These are phyloP conservation scores for Sporothrix mexicana DNA, from an alignment of 2,329 filamentous ascomycete species.

Conservation along the genomic window DNA sequence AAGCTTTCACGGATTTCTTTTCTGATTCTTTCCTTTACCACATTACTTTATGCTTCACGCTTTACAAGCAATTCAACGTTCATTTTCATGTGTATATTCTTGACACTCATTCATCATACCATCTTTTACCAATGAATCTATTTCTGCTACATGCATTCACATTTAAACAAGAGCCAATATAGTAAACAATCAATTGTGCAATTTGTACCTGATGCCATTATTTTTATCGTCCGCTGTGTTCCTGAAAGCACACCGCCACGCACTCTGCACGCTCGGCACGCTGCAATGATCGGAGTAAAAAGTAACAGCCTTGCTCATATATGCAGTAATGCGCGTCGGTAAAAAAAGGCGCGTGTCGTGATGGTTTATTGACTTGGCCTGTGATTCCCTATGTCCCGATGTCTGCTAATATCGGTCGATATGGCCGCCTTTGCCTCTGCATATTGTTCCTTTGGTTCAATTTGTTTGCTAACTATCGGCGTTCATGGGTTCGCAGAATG, in stretches of 20 bases:
- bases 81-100: constrained; percentile 24
- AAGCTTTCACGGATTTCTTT: constrained; percentile 21
- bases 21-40: constrained; percentile 47
- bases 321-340: constrained; percentile 13
- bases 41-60: background rate
- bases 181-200: background rate
- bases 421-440: background rate
- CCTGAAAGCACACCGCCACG: background rate
- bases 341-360: background rate
- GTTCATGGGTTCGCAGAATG: constrained; percentile 7
- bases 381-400: background rate
- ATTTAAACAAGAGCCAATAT: background rate
- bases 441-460: background rate
- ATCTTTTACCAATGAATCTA: constrained; percentile 1
- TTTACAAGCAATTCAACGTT: background rate
- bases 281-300: background rate
- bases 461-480: constrained; percentile 11
- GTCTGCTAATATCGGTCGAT: constrained; percentile 12
- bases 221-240: background rate
- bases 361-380: background rate
- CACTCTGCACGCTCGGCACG: background rate
- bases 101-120: constrained; percentile 22
- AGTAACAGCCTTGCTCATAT: background rate
- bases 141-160: constrained; percentile 5
- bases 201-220: background rate